Conservation (phyloP, 2,329 filamentous ascomycete genomes). For the Pseudogymnoascus verrucosus region DNA sequence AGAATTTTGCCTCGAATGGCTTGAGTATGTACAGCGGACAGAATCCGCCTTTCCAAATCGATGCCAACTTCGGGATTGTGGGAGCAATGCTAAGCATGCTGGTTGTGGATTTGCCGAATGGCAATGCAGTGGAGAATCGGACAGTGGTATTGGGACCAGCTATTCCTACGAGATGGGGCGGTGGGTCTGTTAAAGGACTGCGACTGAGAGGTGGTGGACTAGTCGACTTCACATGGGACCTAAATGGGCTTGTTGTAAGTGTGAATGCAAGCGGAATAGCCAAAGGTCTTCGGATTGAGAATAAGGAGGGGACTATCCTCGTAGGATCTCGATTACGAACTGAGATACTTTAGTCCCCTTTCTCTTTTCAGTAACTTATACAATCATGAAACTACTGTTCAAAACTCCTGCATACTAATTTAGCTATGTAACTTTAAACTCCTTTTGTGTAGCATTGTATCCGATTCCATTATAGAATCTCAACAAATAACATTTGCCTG, state of each 20-base stretch:
- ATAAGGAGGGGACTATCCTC: slow-evolving; percentile 10
- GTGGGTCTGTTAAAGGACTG: slow-evolving; percentile 37
- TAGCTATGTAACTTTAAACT: neutral
- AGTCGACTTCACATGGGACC: slow-evolving; percentile 38
- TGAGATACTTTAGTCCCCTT: neutral
- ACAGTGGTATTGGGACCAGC: slow-evolving; percentile 40
- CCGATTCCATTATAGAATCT: neutral
- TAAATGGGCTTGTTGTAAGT: slow-evolving; percentile 28
- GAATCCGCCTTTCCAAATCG: slow-evolving; percentile 47
- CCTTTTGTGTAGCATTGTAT: neutral
- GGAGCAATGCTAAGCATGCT: slow-evolving; percentile 45
- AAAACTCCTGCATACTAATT: neutral
- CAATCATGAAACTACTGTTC: neutral
- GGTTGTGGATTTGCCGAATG: slow-evolving; percentile 39
- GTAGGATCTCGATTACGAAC: neutral
- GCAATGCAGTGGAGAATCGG: slow-evolving; percentile 12
- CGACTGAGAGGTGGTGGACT: slow-evolving; percentile 36
- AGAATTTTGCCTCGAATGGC: slow-evolving; percentile 43
- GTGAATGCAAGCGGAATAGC: slow-evolving; percentile 7
- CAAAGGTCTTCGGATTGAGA: neutral
- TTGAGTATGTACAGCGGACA: slow-evolving; percentile 43
- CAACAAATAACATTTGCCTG: neutral
- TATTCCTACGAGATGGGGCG: slow-evolving; percentile 37
- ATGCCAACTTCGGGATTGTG: slow-evolving; percentile 47
- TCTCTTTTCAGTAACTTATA: neutral